Evolutionary conservation across 805 yeast genomes (phyloP).

Genomic region (Isabelozyma rhagii): DNA sequence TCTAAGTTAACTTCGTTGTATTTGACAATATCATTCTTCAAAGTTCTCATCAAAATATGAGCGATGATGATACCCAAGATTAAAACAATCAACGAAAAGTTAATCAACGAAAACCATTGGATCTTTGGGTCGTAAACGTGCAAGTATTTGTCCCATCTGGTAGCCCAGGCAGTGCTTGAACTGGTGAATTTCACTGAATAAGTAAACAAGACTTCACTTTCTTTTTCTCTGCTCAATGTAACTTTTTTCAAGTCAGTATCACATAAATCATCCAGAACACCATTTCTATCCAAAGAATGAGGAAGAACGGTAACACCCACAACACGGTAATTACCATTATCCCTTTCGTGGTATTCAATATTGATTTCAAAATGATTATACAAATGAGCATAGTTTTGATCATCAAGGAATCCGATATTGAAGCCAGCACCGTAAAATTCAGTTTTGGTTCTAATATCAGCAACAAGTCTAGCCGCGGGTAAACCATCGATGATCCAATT

Average conservation of each 20-base stretch:
- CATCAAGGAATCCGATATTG: constrained; percentile 69
- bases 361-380: constrained; percentile 77
- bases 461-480: constrained; percentile 74
- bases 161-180: constrained; percentile 87
- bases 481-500: constrained; percentile 95
- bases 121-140: constrained; percentile 89
- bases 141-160: constrained; percentile 96
- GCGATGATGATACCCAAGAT: constrained; percentile 74
- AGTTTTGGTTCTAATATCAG: constrained; percentile 56
- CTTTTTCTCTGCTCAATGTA: constrained; percentile 45
- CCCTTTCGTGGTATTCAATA: constrained; percentile 80
- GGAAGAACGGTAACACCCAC: constrained; percentile 88
- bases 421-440: constrained; percentile 79
- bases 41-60: constrained; percentile 73
- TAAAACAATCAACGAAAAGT: constrained; percentile 78
- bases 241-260: constrained; percentile 38
- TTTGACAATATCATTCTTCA: constrained; percentile 79
- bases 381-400: constrained; percentile 53
- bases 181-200: constrained; percentile 75
- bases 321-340: constrained; percentile 68
- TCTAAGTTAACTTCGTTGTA: constrained; percentile 88
- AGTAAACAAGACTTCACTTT: constrained; percentile 68
- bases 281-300: constrained; percentile 45
- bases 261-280: constrained; percentile 26
- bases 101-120: constrained; percentile 92